Evolutionary conservation across 306 rosid species (phyloP).

Genomic region (Pterocarpus santalinus): DNA sequence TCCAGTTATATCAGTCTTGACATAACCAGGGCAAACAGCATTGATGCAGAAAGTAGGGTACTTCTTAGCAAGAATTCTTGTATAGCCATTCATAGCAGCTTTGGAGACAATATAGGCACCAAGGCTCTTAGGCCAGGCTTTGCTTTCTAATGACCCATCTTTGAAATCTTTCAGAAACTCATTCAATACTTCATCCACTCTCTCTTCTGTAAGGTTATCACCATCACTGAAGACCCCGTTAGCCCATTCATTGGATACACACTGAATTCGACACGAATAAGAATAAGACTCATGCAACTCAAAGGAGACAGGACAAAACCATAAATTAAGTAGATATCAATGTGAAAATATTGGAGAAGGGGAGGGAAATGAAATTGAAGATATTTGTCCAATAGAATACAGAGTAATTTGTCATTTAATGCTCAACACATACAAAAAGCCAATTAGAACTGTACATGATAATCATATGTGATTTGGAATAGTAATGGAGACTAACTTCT

Average conservation of each 20-base stretch:
- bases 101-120: conserved; percentile 40
- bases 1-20: conserved; percentile 45
- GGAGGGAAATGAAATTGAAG: too few relatives aligned
- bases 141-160: conserved; percentile 36
- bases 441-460: too few relatives aligned
- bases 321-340: background rate
- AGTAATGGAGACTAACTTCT: too few relatives aligned
- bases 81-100: conserved; percentile 48
- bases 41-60: conserved; percentile 36
- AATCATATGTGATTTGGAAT: too few relatives aligned
- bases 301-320: background rate
- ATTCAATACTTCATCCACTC: conserved; percentile 28
- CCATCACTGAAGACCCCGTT: conserved; percentile 35
- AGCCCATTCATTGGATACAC: conserved; percentile 35
- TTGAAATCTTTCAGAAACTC: conserved; percentile 43
- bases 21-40: conserved; percentile 53
- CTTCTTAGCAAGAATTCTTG: conserved; percentile 55
- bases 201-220: conserved; percentile 39
- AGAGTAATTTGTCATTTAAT: too few relatives aligned
- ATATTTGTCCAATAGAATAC: too few relatives aligned
- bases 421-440: too few relatives aligned
- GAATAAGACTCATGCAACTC: background rate
- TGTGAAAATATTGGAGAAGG: background rate
- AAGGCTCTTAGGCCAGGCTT: conserved; percentile 2
- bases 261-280: background rate